Evolutionary conservation across 345 rosid genomes (phyloP), one percentile per base, ranked within the genome.

Genomic region (Eucalyptus virginea): DNA sequence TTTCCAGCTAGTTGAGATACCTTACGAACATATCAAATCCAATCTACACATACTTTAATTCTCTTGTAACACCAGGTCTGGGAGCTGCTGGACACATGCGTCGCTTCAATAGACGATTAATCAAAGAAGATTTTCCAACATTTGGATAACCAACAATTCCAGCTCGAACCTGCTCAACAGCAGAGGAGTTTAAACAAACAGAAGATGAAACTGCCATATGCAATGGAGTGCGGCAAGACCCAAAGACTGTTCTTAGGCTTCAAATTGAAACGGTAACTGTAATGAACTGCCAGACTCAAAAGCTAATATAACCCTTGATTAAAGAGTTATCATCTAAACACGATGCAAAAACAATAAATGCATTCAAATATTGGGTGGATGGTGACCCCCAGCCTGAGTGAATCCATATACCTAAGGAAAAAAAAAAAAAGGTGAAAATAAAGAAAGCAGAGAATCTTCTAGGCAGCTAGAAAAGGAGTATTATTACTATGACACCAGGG

Each of bases 61-160:
- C 97, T 93, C 98, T 94, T 45, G 99, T 97, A 91, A 98, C 97
- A 88, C 99, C 99, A 34, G 99, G 99, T 91, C 99, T 95, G 60
- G 99, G 95, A 85, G 99, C 99, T 60, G 99, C 99, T 10, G 98
- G 91, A 89, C 99, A 98, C 94, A 96, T 92, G 89, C 98, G 95
- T 14, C 98, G 95, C 92, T 98, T 98, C 67, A 98, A 94, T 89
- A 98, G 90, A 89, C 99, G 99, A 90, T 97, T 97, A 86, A 98
- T 95, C 93, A 98, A 90, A 91, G 99, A 98, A 87, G 99, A 98
- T 91, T 98, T 98, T 88, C 98, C 99, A 49, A 98, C 99, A 95
- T 98, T 98, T 85, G 99, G 99, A 87, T 96, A 97, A 90, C 99
- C 99, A 89, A 97, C 97, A 86, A 98, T 94, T 88, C 98, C 99